phyloP scores from a whole-genome alignment of 208 protist species.

The Trypanosoma platydactyli region DNA sequence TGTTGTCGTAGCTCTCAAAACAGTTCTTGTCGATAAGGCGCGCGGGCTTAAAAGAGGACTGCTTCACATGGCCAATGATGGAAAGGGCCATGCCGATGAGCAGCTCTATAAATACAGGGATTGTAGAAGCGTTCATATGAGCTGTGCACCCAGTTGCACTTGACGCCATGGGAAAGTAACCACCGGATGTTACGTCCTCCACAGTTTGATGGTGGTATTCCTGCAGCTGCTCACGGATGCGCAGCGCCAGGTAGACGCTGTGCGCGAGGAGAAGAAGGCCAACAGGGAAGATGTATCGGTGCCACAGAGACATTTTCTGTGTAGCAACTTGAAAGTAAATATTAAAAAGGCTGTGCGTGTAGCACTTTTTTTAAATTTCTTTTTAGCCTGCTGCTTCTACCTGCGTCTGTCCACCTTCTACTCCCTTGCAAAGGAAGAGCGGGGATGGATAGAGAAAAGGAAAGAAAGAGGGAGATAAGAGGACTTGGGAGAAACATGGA shows the following conservation, averaged over 20 bases:
- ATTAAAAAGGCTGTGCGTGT: neutral
- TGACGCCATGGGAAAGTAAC: conserved; percentile 8
- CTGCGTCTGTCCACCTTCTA: no score
- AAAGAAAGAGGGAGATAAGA: conserved; percentile 14
- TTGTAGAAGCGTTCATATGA: conserved; percentile 12
- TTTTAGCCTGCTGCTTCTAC: no score
- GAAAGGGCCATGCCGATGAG: conserved; percentile 33
- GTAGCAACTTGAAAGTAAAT: conserved; percentile 11
- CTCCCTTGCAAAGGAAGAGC: neutral
- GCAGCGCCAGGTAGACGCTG: conserved; percentile 63
- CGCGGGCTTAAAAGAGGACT: conserved; percentile 44
- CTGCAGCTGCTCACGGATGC: conserved; percentile 71
- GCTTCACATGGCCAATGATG: conserved; percentile 57
- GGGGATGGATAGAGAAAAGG: conserved; percentile 3
- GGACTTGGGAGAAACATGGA: neutral
- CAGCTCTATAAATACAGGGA: conserved; percentile 34
- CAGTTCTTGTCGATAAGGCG: conserved; percentile 63
- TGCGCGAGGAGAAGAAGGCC: conserved; percentile 61
- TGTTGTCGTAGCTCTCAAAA: conserved; percentile 61
- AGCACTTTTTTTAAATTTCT: no score
- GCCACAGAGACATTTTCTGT: conserved; percentile 9
- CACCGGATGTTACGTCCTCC: neutral
- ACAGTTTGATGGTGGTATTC: conserved; percentile 36
- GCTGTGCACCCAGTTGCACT: neutral
- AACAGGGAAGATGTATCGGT: conserved; percentile 45